Evolutionary conservation across 768 basidiomycete species (phyloP).

Genomic region (Leccinum incarnatum): DNA sequence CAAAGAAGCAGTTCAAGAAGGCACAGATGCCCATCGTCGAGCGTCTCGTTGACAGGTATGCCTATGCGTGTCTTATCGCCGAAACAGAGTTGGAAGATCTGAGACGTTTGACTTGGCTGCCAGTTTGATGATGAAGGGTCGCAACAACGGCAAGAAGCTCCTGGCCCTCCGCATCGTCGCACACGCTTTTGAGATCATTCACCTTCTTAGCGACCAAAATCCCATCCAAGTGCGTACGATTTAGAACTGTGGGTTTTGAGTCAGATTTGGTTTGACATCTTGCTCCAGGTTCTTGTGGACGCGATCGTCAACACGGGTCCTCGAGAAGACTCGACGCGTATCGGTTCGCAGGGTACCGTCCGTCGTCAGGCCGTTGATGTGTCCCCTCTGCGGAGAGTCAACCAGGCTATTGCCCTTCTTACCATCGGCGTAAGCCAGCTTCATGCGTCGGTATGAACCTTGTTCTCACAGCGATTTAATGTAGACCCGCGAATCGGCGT

Average conservation of each 20-base stretch:
- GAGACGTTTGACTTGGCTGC: neutral
- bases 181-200: constrained; percentile 99
- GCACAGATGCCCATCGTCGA: constrained; percentile 99
- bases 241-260: no score
- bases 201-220: constrained; percentile 99
- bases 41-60: constrained; percentile 94
- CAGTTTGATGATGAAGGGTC: constrained; percentile 99
- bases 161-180: constrained; percentile 98
- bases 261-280: neutral
- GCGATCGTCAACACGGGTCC: constrained; percentile 99
- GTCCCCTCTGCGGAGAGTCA: constrained; percentile 95
- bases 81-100: constrained; percentile 1
- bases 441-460: neutral
- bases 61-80: neutral
- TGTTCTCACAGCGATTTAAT: neutral
- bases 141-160: constrained; percentile 99
- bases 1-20: constrained; percentile 99
- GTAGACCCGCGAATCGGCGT: constrained; percentile 98
- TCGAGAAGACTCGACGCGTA: constrained; percentile 99
- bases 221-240: constrained; percentile 82
- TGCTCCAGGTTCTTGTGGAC: constrained; percentile 81
- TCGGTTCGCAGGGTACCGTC: constrained; percentile 99
- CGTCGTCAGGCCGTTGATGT: constrained; percentile 99
- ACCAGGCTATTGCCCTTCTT: constrained; percentile 93
- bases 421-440: constrained; percentile 86